These are phyloP conservation scores for Coemansia furcata DNA, from an alignment of 192 early-diverging fungal species.

Conservation along the genomic window DNA sequence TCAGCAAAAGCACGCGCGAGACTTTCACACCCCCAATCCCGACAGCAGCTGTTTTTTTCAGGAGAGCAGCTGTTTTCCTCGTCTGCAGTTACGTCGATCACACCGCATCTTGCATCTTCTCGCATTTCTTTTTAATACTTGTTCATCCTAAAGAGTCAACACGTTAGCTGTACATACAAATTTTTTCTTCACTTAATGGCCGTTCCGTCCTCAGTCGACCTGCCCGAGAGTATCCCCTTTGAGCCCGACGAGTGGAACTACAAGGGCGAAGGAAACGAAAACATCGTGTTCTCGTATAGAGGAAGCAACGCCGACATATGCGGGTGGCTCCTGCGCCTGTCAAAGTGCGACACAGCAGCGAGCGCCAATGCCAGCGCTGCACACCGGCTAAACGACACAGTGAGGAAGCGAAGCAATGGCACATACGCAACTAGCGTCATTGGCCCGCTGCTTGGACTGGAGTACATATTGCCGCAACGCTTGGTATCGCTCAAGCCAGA, in stretches of 20 bases:
- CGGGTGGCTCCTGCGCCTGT: conserved; percentile 33
- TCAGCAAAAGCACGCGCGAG: too few relatives aligned
- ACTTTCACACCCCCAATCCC: background rate
- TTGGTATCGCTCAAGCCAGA: conserved; percentile 1
- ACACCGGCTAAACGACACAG: conserved; percentile 6
- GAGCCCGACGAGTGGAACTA: conserved; percentile 59
- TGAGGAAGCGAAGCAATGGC: background rate
- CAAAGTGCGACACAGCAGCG: conserved; percentile 10
- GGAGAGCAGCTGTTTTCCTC: too few relatives aligned
- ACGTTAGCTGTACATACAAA: background rate
- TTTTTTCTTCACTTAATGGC: background rate
- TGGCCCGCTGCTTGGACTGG: conserved; percentile 45
- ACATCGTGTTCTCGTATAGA: conserved; percentile 60
- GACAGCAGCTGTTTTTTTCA: background rate
- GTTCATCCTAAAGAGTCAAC: background rate
- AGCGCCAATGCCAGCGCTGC: conserved; percentile 19
- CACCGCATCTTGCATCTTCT: background rate
- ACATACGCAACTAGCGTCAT: conserved; percentile 48
- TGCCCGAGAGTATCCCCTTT: background rate
- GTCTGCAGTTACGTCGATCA: background rate
- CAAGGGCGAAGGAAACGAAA: conserved; percentile 73
- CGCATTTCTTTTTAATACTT: background rate
- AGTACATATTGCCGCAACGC: conserved; percentile 50
- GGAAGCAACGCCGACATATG: conserved; percentile 37
- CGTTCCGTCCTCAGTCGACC: background rate